phyloP scores from a whole-genome alignment of 2,329 filamentous ascomycete genomes.

The Exophiala aquamarina region DNA sequence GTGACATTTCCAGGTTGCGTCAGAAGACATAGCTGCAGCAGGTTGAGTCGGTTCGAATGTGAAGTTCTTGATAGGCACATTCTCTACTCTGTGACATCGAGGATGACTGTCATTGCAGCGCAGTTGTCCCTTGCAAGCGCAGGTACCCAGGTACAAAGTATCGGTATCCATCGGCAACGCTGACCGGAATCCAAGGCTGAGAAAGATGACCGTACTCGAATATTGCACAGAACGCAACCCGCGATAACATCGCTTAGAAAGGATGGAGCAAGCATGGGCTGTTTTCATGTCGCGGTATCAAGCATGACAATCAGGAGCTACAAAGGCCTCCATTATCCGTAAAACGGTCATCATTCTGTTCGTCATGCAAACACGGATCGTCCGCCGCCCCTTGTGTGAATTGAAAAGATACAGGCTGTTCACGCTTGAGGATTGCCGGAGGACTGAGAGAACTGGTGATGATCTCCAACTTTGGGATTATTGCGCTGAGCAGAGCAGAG shows the following conservation, averaged over 20 bases:
- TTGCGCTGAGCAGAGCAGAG: neutral
- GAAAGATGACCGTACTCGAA: slow-evolving; percentile 5
- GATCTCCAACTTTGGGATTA: too few species aligned
- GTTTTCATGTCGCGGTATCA: slow-evolving; percentile 22
- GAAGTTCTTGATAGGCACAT: slow-evolving; percentile 8
- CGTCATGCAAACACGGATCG: slow-evolving; percentile 23
- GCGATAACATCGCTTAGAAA: neutral
- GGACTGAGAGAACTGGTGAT: too few species aligned
- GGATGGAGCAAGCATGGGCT: slow-evolving; percentile 12
- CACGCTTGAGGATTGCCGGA: too few species aligned
- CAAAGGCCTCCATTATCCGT: neutral
- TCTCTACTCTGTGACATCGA: slow-evolving; percentile 7
- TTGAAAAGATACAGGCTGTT: too few species aligned
- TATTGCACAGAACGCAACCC: neutral
- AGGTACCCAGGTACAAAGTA: slow-evolving; percentile 4
- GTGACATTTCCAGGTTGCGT: slow-evolving; percentile 18
- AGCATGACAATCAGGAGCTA: slow-evolving; percentile 16
- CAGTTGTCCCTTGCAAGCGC: neutral
- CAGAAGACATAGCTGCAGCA: slow-evolving; percentile 13
- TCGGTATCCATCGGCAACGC: slow-evolving; percentile 10
- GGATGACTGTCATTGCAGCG: slow-evolving; percentile 11
- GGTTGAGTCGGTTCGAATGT: slow-evolving; percentile 10
- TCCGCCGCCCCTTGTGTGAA: neutral
- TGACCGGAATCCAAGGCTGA: slow-evolving; percentile 4
- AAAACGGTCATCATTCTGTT: slow-evolving; percentile 10